Evolutionary conservation across 192 early-diverging fungal species (phyloP).

Genomic region (Backusella parvicylindrica): DNA sequence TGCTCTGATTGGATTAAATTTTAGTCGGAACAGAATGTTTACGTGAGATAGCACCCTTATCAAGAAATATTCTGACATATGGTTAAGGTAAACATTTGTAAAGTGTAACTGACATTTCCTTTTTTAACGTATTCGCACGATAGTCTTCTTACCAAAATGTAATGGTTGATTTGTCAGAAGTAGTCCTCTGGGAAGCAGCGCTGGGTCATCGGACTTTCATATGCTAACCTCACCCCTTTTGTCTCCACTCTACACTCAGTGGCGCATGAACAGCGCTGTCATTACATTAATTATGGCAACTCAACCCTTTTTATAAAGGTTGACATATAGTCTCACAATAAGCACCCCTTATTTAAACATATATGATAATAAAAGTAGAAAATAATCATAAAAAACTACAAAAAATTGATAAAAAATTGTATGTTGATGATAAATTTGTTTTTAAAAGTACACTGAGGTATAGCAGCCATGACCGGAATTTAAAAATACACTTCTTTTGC

Average conservation of each 20-base stretch:
- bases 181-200: slow-evolving; percentile 11
- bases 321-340: neutral
- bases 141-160: neutral
- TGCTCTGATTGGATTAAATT: neutral
- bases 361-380: neutral
- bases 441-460: neutral
- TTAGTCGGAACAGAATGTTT: neutral
- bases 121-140: slow-evolving; percentile 13
- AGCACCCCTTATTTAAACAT: neutral
- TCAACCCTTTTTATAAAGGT: neutral
- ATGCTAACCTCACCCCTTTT: slow-evolving; percentile 5
- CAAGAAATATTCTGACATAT: slow-evolving; percentile 8
- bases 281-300: neutral
- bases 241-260: neutral
- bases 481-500: neutral
- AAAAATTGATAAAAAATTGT: neutral
- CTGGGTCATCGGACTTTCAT: neutral
- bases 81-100: neutral
- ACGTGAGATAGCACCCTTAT: neutral
- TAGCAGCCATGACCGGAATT: neutral
- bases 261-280: neutral
- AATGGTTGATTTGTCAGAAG: slow-evolving; percentile 21
- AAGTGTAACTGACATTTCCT: neutral
- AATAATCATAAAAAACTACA: neutral
- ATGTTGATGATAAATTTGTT: neutral